Conservation (phyloP, 352 stramenopile species). For the Globisporangium spiculum region DNA sequence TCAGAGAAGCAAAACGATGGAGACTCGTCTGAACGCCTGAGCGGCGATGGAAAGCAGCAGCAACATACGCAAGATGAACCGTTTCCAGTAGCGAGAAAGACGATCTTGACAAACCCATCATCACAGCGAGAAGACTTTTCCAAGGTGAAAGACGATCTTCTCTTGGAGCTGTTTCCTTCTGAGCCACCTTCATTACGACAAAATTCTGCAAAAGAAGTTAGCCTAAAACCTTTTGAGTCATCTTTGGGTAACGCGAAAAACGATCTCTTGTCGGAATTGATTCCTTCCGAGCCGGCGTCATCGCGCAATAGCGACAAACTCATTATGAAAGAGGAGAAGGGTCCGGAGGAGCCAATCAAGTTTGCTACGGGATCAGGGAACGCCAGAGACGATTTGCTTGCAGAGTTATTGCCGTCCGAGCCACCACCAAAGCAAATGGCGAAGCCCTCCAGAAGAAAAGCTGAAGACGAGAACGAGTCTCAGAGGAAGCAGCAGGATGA, state of each 20-base stretch:
- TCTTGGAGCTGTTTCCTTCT: constrained; percentile 33
- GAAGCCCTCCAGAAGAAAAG: constrained; percentile 6
- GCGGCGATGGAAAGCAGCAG: not conserved
- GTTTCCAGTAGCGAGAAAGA: constrained; percentile 1
- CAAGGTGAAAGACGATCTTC: constrained; percentile 37
- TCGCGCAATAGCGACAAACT: not conserved
- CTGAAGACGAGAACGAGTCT: not conserved
- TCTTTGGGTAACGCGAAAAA: constrained; percentile 6
- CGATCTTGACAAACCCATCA: not conserved
- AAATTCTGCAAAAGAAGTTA: not conserved
- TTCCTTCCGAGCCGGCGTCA: not conserved
- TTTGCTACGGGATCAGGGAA: not conserved
- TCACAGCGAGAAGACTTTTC: constrained; percentile 4
- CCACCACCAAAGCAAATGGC: not conserved
- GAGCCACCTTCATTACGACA: constrained; percentile 7
- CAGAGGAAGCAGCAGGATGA: constrained; percentile 6
- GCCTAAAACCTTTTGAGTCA: not conserved
- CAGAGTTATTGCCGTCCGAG: constrained; percentile 13
- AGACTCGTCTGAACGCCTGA: not conserved
- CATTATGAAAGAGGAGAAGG: not conserved
- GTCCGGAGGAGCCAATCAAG: constrained; percentile 3
- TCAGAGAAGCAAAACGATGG: not conserved
- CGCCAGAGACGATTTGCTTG: constrained; percentile 13
- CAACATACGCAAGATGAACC: not conserved
- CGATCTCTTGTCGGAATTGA: constrained; percentile 15